Conservation (phyloP, 2,329 filamentous ascomycete genomes). For the Pyrenophora teres region DNA sequence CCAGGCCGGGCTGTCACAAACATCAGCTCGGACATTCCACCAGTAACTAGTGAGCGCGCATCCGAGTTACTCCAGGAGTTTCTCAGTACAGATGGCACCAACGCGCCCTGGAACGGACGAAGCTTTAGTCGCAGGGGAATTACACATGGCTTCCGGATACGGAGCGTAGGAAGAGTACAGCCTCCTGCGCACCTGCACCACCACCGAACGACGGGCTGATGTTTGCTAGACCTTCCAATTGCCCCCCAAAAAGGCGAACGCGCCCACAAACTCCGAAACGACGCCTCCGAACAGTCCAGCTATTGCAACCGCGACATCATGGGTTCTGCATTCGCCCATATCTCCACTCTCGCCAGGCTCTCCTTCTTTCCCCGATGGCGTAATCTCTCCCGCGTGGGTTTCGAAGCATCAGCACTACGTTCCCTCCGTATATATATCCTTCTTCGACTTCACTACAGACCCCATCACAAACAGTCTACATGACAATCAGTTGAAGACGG, state of each 20-base stretch:
- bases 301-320: constrained; percentile 51
- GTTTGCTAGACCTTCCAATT: constrained; percentile 57
- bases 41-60: constrained; percentile 68
- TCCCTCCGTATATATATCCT: constrained; percentile 78
- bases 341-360: constrained; percentile 87
- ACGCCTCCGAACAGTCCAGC: constrained; percentile 60
- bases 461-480: constrained; percentile 74
- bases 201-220: constrained; percentile 25
- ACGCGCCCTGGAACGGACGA: constrained; percentile 69
- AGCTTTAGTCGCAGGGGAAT: constrained; percentile 53
- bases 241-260: constrained; percentile 66
- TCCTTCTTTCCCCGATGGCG: constrained; percentile 83
- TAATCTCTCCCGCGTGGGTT: constrained; percentile 82
- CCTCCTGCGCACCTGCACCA: constrained; percentile 28
- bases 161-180: constrained; percentile 77
- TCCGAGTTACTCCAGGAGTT: constrained; percentile 70
- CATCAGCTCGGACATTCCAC: constrained; percentile 72
- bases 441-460: constrained; percentile 77
- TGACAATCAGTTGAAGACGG: constrained; percentile 85
- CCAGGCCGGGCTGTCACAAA: constrained; percentile 58
- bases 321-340: constrained; percentile 82
- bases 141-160: constrained; percentile 67
- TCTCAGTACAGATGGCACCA: constrained; percentile 65
- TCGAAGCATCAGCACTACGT: constrained; percentile 85
- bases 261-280: constrained; percentile 57